Conservation (phyloP, 352 stramenopile genomes). For the Aphanomyces astaci region DNA sequence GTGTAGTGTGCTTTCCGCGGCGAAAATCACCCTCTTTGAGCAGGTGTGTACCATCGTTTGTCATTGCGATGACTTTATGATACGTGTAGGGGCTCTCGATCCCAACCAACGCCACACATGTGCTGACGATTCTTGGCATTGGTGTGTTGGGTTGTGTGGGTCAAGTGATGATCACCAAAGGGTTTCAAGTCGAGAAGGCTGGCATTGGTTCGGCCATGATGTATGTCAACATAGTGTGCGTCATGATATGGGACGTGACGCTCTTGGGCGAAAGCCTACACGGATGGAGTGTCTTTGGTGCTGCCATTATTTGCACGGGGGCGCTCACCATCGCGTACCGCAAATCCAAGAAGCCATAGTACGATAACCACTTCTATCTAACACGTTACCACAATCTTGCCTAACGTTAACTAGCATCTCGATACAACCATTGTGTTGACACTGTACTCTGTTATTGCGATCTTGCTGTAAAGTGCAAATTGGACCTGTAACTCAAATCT, state of each 20-base stretch:
- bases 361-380: too few species aligned
- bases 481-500: too few species aligned
- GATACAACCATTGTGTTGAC: too few species aligned
- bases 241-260: slow-evolving; percentile 43
- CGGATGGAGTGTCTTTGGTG: slow-evolving; percentile 48
- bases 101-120: slow-evolving; percentile 26
- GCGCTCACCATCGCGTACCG: slow-evolving; percentile 47
- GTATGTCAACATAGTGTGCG: slow-evolving; percentile 65
- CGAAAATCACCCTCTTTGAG: slow-evolving; percentile 11
- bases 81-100: slow-evolving; percentile 17
- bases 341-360: too few species aligned
- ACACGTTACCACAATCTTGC: too few species aligned
- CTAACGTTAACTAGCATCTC: too few species aligned
- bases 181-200: slow-evolving; percentile 49
- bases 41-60: neutral
- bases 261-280: slow-evolving; percentile 49
- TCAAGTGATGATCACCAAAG: slow-evolving; percentile 45
- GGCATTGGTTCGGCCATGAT: slow-evolving; percentile 59
- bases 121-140: slow-evolving; percentile 38
- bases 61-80: neutral
- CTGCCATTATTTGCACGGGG: slow-evolving; percentile 40
- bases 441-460: too few species aligned
- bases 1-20: slow-evolving; percentile 28
- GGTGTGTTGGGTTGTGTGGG: slow-evolving; percentile 44
- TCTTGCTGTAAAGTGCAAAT: too few species aligned